Evolutionary conservation across 495 filamentous ascomycete species (phyloP), one percentile per base, ranked within the genome.

Genomic region (Hypoxylon cercidicola): DNA sequence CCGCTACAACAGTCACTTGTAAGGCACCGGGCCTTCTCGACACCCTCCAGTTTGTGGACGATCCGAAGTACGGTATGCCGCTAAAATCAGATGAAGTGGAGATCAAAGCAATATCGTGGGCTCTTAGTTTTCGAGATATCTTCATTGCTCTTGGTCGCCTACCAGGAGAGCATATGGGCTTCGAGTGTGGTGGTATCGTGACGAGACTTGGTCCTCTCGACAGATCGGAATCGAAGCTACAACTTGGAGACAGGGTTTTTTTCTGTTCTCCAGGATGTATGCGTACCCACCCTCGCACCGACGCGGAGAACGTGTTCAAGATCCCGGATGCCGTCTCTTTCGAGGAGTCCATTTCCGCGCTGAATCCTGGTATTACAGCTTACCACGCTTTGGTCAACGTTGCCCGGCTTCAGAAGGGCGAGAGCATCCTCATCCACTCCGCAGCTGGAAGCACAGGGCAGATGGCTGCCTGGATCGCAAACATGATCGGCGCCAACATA

Each of bases 401-500:
- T 6, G 73, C 69, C 2, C 21, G 60, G 16, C 39, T 76, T 4
- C 12, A 48, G 19, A 60, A 66, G 15, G 78, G 60, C 10, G 80
- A 86, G 50, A 77, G 63, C 12, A 72, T 84, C 0, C 70, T 86
- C 23, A 82, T 86, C 34, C 80, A 85, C 51, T 68, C 70, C 0
- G 83, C 75, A 10, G 61, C 79, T 3, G 78, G 80, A 20, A 74
- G 69, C 46, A 62, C 82, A 0, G 83, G 82, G 15, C 81, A 81
- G 55, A 76, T 78, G 10, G 77, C 82, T 0, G 77, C 86, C 18
- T 64, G 73, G 32, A 47, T 87, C 0, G 78, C 79, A 1, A 69
- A 81, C 37, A 53, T 79, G 35, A 34, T 79, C 8, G 80, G 81
- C 1, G 82, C 82, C 1, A 74, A 82, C 34, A 71, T 87, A 9